These are phyloP conservation scores for Sicyos edulis DNA, from an alignment of 306 rosid species.

Conservation along the genomic window DNA sequence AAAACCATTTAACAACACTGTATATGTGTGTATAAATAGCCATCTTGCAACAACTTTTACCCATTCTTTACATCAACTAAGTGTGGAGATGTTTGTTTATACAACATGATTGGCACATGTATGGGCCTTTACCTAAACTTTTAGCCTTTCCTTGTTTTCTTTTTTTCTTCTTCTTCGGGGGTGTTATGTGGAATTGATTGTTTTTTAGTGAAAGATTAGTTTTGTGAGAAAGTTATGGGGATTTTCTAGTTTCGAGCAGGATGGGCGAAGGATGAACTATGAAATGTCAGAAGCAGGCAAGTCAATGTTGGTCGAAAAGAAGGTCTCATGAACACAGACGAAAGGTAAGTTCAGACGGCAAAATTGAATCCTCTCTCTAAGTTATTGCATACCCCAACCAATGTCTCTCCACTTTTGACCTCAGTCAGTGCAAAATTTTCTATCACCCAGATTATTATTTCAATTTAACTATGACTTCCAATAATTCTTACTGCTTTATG, in stretches of 20 bases:
- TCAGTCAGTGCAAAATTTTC: not conserved
- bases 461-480: no score
- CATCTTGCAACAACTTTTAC: not conserved
- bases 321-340: not conserved
- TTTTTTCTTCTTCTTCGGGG: not conserved
- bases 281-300: conserved; percentile 3
- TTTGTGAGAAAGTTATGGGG: conserved; percentile 1
- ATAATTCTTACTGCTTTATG: not conserved
- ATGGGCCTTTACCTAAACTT: not conserved
- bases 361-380: not conserved
- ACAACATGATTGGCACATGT: not conserved
- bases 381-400: not conserved
- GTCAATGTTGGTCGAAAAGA: conserved; percentile 10
- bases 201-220: not conserved
- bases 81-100: not conserved
- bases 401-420: not conserved
- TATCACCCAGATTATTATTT: not conserved
- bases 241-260: not conserved
- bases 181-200: conserved; percentile 6
- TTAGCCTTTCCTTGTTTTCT: not conserved
- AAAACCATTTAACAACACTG: not conserved
- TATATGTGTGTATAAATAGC: not conserved
- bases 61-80: not conserved
- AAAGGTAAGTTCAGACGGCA: conserved; percentile 9
- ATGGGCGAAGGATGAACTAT: conserved; percentile 7